Base-by-base conservation (phyloP, 202 grass and related monocot species). In the Miscanthus sacchariflorus region DNA sequence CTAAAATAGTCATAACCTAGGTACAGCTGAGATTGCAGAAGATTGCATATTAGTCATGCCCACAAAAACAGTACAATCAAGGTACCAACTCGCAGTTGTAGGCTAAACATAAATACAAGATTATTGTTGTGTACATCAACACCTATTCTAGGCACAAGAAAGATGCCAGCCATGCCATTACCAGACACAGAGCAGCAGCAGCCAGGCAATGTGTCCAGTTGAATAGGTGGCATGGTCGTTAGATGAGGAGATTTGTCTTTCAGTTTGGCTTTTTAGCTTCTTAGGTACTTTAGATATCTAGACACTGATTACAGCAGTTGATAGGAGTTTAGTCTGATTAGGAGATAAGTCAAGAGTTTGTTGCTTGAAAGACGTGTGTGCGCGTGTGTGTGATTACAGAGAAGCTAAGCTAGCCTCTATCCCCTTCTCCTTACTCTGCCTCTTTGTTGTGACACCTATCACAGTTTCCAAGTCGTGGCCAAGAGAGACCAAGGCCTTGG, bases 11-110 rank as follows among this genome's bases (percentile, higher is more conserved):
- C 63, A 52, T 6, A 25, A 79, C 12, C 2, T 24, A 63, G 4
- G 18, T 79, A 43, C 36, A 40, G 35, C n/a, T 23, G 3, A 64
- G 25, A 50, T 8, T 69, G 9, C 44, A 81, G 27, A 81, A 49
- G 44, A 21, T n/a, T 12, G 19, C 28, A 38, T 52, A 11, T 69
- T 35, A 13, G 6, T 15, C 43, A 38, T 24, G 15, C 79, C 28
- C 5, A 70, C 6, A 50, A 23, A 12, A 79, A 79, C 77, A 65
- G 43, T 14, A 18, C 23, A 24, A 27, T 27, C 12, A 42, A 63
- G 74, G 52, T 81, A 49, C n/a, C 76, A 69, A 68, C 43, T 81
- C 5, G 7, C 18, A 70, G 25, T 70, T 70, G 18, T 21, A 33
- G 45, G 18, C 43, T 59, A 35, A 78, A 4, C 50, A 78, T 50